Conservation (phyloP, 257 asterid species). For the Jasminum sambac region DNA sequence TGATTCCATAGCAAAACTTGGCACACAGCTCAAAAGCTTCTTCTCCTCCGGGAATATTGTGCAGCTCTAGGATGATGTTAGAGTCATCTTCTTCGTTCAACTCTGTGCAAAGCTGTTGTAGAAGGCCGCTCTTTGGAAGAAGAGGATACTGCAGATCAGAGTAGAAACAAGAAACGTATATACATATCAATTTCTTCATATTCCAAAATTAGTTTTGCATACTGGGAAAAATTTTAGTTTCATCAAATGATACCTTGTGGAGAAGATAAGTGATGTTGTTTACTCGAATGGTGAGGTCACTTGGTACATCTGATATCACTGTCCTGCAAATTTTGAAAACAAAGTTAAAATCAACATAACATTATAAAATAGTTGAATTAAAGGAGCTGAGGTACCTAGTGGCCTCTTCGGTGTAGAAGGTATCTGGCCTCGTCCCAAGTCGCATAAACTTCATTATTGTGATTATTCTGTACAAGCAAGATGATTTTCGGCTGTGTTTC, state of each 20-base stretch:
- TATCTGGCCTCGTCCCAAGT: conserved; percentile 75
- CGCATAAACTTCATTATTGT: conserved; percentile 77
- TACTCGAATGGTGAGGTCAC: conserved; percentile 47
- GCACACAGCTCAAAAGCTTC: conserved; percentile 76
- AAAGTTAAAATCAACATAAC: neutral
- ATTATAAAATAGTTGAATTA: neutral
- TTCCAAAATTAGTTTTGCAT: neutral
- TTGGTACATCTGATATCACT: conserved; percentile 50
- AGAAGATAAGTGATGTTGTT: conserved; percentile 47
- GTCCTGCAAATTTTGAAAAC: conserved; percentile 34
- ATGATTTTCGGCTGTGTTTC: conserved; percentile 6
- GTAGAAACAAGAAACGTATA: conserved; percentile 16
- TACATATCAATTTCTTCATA: neutral
- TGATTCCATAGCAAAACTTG: conserved; percentile 76
- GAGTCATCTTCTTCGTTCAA: conserved; percentile 37
- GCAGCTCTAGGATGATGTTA: conserved; percentile 42
- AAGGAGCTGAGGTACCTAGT: conserved; percentile 44
- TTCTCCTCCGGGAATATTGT: conserved; percentile 76
- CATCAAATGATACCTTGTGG: conserved; percentile 46
- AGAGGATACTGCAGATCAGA: conserved; percentile 61
- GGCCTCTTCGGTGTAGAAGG: conserved; percentile 72
- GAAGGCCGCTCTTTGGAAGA: conserved; percentile 62
- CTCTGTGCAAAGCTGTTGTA: conserved; percentile 47
- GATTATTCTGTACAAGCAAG: conserved; percentile 9
- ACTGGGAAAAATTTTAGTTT: neutral